phyloP scores from a whole-genome alignment of 139 green algal genomes.

The Astrephomene gubernaculifera region DNA sequence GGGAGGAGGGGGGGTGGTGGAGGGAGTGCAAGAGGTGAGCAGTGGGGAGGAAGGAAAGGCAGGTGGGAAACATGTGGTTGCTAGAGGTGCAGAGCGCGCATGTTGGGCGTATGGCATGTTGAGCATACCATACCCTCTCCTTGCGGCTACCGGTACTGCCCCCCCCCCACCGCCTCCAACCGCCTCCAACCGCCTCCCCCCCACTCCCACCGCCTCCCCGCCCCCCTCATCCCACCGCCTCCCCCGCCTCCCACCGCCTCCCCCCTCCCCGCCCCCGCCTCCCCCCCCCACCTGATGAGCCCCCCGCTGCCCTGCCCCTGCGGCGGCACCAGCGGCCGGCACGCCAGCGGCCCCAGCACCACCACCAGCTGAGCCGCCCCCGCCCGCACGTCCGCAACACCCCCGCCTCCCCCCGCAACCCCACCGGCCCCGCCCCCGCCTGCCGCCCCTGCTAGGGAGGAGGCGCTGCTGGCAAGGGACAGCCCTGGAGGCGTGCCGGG shows the following conservation, averaged over 20 bases:
- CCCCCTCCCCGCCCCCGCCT: background rate
- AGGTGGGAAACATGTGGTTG: no score
- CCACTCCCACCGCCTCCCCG: background rate
- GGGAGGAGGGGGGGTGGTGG: background rate
- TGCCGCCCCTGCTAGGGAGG: background rate
- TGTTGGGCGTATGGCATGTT: no score
- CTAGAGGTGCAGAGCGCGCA: no score
- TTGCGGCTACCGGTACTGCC: no score
- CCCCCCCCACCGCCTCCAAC: background rate
- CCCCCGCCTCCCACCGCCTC: background rate
- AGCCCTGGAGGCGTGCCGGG: background rate
- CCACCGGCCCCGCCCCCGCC: background rate
- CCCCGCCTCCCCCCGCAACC: no score
- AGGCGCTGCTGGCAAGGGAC: constrained; percentile 11
- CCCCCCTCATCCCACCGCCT: background rate
- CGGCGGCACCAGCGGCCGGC: constrained; percentile 26
- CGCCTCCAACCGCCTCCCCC: background rate
- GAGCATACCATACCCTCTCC: no score
- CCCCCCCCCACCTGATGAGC: constrained; percentile 9
- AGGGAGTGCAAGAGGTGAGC: background rate
- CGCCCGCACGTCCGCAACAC: background rate
- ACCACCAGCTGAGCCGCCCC: constrained; percentile 15
- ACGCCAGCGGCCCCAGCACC: constrained; percentile 1
- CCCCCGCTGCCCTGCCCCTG: background rate
- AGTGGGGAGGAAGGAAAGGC: background rate